Percentiles rank a stretch among this genome's conserved stretches.
Evolutionary conservation across 441 rosid genomes (phyloP).

Genomic region (Erodium texanum): DNA sequence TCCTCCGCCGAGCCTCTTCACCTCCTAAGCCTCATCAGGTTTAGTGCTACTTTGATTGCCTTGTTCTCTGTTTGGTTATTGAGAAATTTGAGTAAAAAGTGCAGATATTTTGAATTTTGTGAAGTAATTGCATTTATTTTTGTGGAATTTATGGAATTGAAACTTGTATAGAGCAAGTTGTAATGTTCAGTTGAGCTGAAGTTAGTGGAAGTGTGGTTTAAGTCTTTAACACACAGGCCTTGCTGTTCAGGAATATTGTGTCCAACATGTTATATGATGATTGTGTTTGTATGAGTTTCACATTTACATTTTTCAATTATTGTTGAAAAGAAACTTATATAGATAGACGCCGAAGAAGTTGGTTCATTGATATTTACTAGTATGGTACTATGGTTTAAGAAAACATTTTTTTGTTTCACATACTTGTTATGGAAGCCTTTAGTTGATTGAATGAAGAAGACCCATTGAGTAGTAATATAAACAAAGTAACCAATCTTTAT

Average conservation of each 20-base stretch:
- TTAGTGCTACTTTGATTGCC: not conserved
- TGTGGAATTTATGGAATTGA: not conserved
- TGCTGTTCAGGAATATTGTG: not conserved
- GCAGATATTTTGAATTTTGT: not conserved
- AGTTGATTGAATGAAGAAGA: too few relatives aligned
- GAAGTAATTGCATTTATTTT: not conserved
- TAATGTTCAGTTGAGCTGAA: not conserved
- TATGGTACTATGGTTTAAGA: not conserved
- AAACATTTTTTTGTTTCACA: not conserved
- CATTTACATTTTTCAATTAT: too few relatives aligned
- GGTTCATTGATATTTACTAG: not conserved
- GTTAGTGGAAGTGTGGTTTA: too few relatives aligned
- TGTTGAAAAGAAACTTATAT: too few relatives aligned
- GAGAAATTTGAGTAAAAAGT: not conserved
- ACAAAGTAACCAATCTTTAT: not conserved
- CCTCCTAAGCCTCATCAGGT: slow-evolving; percentile 70
- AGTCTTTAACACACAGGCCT: too few relatives aligned
- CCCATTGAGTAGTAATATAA: not conserved
- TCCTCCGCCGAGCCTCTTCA: slow-evolving; percentile 48
- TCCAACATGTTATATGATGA: not conserved
- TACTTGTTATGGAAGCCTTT: not conserved
- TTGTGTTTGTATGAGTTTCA: not conserved
- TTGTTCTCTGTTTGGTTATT: slow-evolving; percentile 5
- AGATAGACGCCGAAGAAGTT: too few relatives aligned
- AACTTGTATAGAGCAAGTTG: not conserved